Evolutionary conservation across 75 land plant genomes (phyloP), one percentile per base, ranked within the genome.

Genomic region (Isoetes taiwanensis): DNA sequence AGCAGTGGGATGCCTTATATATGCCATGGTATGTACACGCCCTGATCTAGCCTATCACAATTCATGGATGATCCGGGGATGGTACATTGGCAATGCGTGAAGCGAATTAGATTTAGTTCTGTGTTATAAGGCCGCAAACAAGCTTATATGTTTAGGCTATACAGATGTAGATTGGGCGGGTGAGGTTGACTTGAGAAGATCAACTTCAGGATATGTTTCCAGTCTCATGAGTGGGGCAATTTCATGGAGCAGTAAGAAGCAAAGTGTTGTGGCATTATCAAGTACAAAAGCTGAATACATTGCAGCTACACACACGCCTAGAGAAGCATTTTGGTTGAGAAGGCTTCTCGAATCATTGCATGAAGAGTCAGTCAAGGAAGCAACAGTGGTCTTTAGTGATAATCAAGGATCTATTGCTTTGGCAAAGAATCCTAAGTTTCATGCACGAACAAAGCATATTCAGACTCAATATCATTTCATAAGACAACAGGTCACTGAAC

Each of bases 81-180:
- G n/a, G n/a, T n/a, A n/a, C n/a, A n/a, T n/a, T n/a, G n/a, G n/a
- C n/a, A n/a, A n/a, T n/a, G n/a, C n/a, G n/a, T n/a, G n/a, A n/a
- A n/a, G n/a, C n/a, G n/a, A n/a, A n/a, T n/a, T n/a, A n/a, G n/a
- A n/a, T n/a, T n/a, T n/a, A n/a, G n/a, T n/a, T n/a, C n/a, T n/a
- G n/a, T n/a, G n/a, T n/a, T n/a, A n/a, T n/a, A n/a, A n/a, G n/a
- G n/a, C n/a, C n/a, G n/a, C n/a, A n/a, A n/a, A n/a, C n/a, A n/a
- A n/a, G n/a, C n/a, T n/a, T n/a, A n/a, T n/a, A n/a, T n/a, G n/a
- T n/a, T n/a, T n/a, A 59, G 70, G 57, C 0, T 63, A 10, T 32
- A 32, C 32, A 20, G 61, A 72, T 40, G 59, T 48, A 56, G 61
- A 72, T 38, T 72, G 52, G 35, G 61, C 38, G 28, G 66, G 66